These are phyloP conservation scores for Phyllosticta citriasiana DNA, from an alignment of 2,329 filamentous ascomycete genomes.

Conservation along the genomic window DNA sequence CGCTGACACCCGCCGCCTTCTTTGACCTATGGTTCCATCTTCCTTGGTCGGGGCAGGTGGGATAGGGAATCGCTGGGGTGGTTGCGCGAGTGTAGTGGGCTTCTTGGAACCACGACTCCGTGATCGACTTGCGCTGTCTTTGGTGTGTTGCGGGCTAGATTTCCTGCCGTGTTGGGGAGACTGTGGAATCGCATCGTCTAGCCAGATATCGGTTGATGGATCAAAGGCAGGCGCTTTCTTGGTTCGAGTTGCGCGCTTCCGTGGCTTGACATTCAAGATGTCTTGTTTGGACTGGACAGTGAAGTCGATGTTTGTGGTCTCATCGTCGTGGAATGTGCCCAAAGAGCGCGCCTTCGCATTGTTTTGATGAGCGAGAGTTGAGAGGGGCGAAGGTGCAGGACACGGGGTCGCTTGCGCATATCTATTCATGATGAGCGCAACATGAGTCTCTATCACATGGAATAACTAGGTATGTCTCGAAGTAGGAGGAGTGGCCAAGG, in stretches of 20 bases:
- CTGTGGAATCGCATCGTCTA: conserved; percentile 24
- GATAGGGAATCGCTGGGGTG: conserved; percentile 25
- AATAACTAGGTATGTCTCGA: background rate
- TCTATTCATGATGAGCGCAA: conserved; percentile 21
- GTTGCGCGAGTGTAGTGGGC: conserved; percentile 25
- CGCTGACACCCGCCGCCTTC: conserved; percentile 28
- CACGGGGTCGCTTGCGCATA: conserved; percentile 27
- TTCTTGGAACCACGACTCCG: conserved; percentile 14
- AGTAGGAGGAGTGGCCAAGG: background rate
- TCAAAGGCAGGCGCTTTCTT: conserved; percentile 20
- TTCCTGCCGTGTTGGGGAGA: conserved; percentile 20
- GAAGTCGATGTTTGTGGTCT: conserved; percentile 29
- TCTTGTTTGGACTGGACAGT: conserved; percentile 25
- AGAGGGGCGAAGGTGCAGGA: conserved; percentile 20
- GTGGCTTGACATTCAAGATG: conserved; percentile 22
- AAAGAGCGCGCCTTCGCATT: background rate
- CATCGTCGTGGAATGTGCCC: conserved; percentile 14
- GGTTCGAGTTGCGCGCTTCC: conserved; percentile 18
- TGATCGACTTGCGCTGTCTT: background rate
- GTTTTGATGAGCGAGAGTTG: background rate
- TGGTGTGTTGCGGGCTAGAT: conserved; percentile 16
- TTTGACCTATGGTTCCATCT: conserved; percentile 15
- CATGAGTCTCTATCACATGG: background rate
- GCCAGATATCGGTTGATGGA: conserved; percentile 24
- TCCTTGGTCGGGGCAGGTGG: conserved; percentile 13